Conservation (phyloP, 441 rosid species). For the Arabidopsis hybrid region DNA sequence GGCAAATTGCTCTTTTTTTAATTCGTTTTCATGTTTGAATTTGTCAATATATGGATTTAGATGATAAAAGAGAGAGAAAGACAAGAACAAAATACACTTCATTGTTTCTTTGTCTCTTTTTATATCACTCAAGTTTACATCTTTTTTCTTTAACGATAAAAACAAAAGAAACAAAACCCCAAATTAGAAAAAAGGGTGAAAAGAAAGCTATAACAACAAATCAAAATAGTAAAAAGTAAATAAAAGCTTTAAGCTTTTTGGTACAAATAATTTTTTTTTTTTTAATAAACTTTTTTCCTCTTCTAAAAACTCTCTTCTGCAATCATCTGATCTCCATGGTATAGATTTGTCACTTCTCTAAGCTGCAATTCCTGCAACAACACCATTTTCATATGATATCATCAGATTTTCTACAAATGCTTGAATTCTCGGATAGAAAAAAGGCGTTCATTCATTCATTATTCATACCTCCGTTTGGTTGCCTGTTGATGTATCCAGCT, state of each 20-base stretch:
- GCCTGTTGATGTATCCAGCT: slow-evolving; percentile 44
- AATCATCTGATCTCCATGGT: slow-evolving; percentile 43
- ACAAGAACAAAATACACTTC: slow-evolving; percentile 43
- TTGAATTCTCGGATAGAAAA: slow-evolving; percentile 6
- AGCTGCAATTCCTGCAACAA: slow-evolving; percentile 48
- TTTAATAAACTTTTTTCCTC: slow-evolving; percentile 23
- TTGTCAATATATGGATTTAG: slow-evolving; percentile 34
- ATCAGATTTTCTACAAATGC: slow-evolving; percentile 14
- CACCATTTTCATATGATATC: slow-evolving; percentile 10
- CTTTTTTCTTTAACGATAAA: slow-evolving; percentile 20
- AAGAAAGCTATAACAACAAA: slow-evolving; percentile 43
- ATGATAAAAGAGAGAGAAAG: slow-evolving; percentile 2
- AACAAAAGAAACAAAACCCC: slow-evolving; percentile 39
- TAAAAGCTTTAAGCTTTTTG: slow-evolving; percentile 33
- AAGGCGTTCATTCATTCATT: background rate
- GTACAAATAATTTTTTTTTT: slow-evolving; percentile 1
- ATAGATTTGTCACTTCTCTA: slow-evolving; percentile 40
- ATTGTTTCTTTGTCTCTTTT: slow-evolving; percentile 43
- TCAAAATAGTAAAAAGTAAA: slow-evolving; percentile 39
- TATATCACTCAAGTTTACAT: slow-evolving; percentile 41
- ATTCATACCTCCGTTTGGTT: slow-evolving; percentile 46
- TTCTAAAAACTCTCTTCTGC: slow-evolving; percentile 46
- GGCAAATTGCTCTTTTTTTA: slow-evolving; percentile 35
- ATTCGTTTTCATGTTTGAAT: slow-evolving; percentile 33
- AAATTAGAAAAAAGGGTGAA: slow-evolving; percentile 44